Evolutionary conservation across 441 rosid genomes (phyloP), one percentile per base, ranked within the genome.

Genomic region (Melastoma candidum): DNA sequence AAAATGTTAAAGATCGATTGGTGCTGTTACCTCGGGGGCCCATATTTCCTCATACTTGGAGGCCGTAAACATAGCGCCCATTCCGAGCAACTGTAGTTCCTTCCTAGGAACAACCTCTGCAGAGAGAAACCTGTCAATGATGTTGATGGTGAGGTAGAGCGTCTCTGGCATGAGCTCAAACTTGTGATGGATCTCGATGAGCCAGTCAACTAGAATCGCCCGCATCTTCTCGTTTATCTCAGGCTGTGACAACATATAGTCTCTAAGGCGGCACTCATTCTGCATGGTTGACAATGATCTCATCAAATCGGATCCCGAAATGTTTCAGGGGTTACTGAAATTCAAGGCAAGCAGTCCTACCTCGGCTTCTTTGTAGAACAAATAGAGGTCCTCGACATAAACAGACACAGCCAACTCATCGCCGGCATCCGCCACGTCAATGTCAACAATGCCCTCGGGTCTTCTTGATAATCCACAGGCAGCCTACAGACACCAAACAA

Each of bases 41-140:
- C 96, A 92, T 56, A 92, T 92, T 51, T 92, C 96, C 66, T 92
- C 96, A 54, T 92, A 92, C 49, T 92, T 92, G 2, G 96, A 80
- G 48, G 96, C 96, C 1, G 80, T 77, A 13, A 87, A 83, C 52
- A 80, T 72, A 47, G 96, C 90, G 32, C 87, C 70, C 61, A 92
- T 73, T 17, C 96, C 98, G 5, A 87, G 61, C 47, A 92, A 77
- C 68, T 87, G 96, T 13, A 92, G 48, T 56, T 92, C 96, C 64
- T 77, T 74, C 66, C 85, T 78, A 0, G 85, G 79, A 26, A 92
- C 80, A 8, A 67, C 44, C 61, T 74, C 82, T 5, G 72, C 64
- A 0, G 85, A 75, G 11, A 87, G 73, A 73, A 92, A 87, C 2
- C 95, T 77, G 58, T 92, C 96, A 4, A 79, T 75, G 47, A 85